A percentile compares a stretch with the other conserved stretches of the same genome.
phyloP scores from a whole-genome alignment of 73 alveolate species.

The Paramecium octaurelia region DNA sequence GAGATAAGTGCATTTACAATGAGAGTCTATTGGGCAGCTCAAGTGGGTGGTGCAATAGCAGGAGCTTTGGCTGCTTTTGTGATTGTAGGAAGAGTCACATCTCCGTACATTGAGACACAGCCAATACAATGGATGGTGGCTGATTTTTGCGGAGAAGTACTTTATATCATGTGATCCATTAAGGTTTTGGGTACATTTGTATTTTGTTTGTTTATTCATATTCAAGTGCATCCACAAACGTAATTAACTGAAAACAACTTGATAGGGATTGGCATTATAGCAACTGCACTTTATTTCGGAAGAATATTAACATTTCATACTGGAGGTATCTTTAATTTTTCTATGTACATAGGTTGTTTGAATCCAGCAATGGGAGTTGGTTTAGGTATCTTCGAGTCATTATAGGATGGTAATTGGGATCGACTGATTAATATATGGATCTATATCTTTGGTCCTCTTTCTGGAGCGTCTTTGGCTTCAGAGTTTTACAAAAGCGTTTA shows the following conservation, averaged over 20 bases:
- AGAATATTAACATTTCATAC: slow-evolving; percentile 31
- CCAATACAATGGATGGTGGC: slow-evolving; percentile 42
- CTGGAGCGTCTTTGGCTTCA: slow-evolving; percentile 41
- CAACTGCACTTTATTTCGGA: slow-evolving; percentile 21
- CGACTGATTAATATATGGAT: slow-evolving; percentile 34
- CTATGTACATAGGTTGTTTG: neutral
- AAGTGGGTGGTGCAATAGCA: slow-evolving; percentile 32
- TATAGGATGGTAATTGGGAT: slow-evolving; percentile 41
- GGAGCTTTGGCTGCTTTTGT: slow-evolving; percentile 42
- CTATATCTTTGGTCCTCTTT: slow-evolving; percentile 22
- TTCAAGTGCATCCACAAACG: slow-evolving; percentile 4
- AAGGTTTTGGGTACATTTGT: slow-evolving; percentile 39
- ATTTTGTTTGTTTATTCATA: slow-evolving; percentile 43
- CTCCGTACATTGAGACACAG: neutral
- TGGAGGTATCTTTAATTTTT: neutral
- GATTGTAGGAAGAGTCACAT: slow-evolving; percentile 39
- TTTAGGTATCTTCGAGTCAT: neutral
- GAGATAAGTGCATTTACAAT: slow-evolving; percentile 52
- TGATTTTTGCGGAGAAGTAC: slow-evolving; percentile 51
- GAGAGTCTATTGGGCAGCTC: slow-evolving; percentile 49
- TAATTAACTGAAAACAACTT: neutral
- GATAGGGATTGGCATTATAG: slow-evolving; percentile 21
- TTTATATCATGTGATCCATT: neutral
- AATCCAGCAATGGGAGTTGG: slow-evolving; percentile 57
- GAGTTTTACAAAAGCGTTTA: slow-evolving; percentile 28